Base-by-base conservation (phyloP, 2,329 filamentous ascomycete species). In the Fusarium burgessii region DNA sequence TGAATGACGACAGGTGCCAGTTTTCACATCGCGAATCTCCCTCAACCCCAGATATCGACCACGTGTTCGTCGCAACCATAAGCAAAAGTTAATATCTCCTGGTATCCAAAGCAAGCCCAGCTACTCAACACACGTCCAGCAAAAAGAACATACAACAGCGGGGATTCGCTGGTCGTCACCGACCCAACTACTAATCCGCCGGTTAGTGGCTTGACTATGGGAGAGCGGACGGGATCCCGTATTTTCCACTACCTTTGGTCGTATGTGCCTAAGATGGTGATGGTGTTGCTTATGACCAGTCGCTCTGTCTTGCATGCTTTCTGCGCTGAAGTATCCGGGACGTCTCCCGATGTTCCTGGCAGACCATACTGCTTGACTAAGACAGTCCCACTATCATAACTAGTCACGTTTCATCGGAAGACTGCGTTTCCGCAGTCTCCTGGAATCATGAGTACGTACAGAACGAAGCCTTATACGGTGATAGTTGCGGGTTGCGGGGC, bases 191-290 rank as follows among this genome's bases (percentile, higher is more conserved):
- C 61, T 66, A 70, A 61, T 69, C 65, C 66, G 59, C 65, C 66
- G 65, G 50, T 70, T 60, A 70, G 55, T 61, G 67, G 62, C 43
- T 70, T 70, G 58, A 62, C 66, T 67, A 67, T 58, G 56, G 68
- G 68, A 70, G 62, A 70, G 68, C 66, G 55, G 68, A 71, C 68
- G 68, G 62, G 68, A 71, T 71, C 68, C 68, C 68, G 68, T 71
- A 63, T 71, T 71, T 56, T 68, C 68, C 68, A 68, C 55, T 71
- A 68, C 68, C 64, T 71, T 41, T 72, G 68, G 68, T 69, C 68
- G 59, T 71, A 71, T 71, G 68, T 72, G 15, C 18, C 40, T 10
- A 35, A 23, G 5, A 23, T 12, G 20, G 13, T 25, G 33, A 56
- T 33, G 42, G 35, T 62, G 20, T 29, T 33, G 14, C 5, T 29